A percentile compares a stretch with the other conserved stretches of the same genome.
Evolutionary conservation across 805 yeast genomes (phyloP).

Genomic region (Starmerella bombicola): DNA sequence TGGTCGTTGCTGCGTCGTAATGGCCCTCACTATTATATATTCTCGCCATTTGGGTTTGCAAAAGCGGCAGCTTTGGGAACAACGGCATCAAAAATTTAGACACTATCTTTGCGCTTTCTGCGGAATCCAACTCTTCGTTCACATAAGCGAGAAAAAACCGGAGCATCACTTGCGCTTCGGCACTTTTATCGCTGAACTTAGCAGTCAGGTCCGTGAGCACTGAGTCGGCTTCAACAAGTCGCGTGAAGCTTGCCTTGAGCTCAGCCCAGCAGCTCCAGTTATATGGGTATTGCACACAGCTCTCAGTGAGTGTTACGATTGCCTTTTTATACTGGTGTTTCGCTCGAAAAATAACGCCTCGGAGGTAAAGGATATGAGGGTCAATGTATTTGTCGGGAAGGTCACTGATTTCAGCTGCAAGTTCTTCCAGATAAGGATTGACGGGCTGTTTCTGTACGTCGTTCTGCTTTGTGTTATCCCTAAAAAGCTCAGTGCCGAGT

Average conservation of each 20-base stretch:
- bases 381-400: constrained; percentile 1
- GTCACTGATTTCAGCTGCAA: constrained; percentile 34
- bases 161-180: constrained; percentile 29
- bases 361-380: constrained; percentile 49
- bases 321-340: constrained; percentile 53
- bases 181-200: constrained; percentile 1
- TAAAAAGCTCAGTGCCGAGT: constrained; percentile 48
- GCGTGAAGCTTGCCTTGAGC: constrained; percentile 44
- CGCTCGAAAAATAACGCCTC: constrained; percentile 54
- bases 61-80: constrained; percentile 62
- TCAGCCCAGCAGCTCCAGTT: constrained; percentile 96
- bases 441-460: constrained; percentile 14
- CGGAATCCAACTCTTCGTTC: constrained; percentile 53
- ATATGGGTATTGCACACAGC: constrained; percentile 58
- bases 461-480: constrained; percentile 22
- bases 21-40: constrained; percentile 76
- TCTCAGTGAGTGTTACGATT: constrained; percentile 43
- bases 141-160: constrained; percentile 52
- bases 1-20: constrained; percentile 61
- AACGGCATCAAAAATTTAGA: constrained; percentile 32
- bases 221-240: constrained; percentile 8
- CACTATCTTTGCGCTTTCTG: constrained; percentile 7
- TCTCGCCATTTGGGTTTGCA: constrained; percentile 72
- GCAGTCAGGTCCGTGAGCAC: constrained; percentile 5
- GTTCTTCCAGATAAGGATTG: constrained; percentile 28